Percentiles rank a stretch among this genome's conserved stretches.
Evolutionary conservation across 495 filamentous ascomycete species (phyloP).

Genomic region (Penicillium cinerascens): DNA sequence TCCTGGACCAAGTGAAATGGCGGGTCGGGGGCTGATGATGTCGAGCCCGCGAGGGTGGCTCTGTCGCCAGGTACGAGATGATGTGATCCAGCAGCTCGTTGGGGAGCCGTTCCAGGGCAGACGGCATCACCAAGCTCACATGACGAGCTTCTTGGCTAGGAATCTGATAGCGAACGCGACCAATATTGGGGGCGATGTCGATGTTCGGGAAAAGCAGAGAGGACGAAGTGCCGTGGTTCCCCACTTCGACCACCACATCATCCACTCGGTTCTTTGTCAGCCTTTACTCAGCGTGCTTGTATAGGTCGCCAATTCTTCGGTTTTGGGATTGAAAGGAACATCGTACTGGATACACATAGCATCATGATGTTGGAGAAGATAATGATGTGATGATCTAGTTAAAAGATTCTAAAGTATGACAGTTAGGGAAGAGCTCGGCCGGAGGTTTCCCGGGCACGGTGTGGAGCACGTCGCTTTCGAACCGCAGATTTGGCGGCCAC

Average conservation of each 20-base stretch:
- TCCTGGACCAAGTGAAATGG: constrained; percentile 18
- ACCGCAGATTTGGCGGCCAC: background rate
- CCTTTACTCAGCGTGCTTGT: constrained; percentile 18
- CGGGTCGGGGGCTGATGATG: constrained; percentile 25
- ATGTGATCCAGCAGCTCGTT: constrained; percentile 44
- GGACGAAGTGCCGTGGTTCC: constrained; percentile 22
- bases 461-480: background rate
- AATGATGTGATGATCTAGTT: background rate
- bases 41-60: constrained; percentile 27
- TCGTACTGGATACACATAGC: background rate
- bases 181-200: background rate
- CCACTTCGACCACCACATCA: constrained; percentile 9
- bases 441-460: background rate
- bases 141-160: background rate
- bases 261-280: constrained; percentile 25
- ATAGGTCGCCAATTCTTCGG: background rate
- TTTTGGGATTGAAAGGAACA: background rate
- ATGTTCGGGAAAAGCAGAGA: constrained; percentile 16
- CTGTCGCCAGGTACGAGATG: constrained; percentile 24
- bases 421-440: background rate
- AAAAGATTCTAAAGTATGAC: background rate
- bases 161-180: background rate
- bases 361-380: background rate
- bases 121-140: constrained; percentile 13
- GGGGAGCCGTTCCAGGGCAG: constrained; percentile 25